Conservation (phyloP, 768 basidiomycete genomes). For the Polyporus arcularius region DNA sequence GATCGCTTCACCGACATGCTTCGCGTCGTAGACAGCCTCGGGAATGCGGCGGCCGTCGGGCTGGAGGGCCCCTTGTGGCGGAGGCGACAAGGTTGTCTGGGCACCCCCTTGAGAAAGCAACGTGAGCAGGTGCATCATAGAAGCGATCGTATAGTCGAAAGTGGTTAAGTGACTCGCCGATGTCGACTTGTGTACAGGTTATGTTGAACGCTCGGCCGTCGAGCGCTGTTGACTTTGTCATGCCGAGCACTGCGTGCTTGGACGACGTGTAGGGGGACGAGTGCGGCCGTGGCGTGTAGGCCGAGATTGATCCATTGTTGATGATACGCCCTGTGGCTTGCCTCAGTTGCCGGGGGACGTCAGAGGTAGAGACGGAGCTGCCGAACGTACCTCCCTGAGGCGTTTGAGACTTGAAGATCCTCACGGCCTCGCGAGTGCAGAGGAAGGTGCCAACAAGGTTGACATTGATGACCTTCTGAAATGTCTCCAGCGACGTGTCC, state of each 20-base stretch:
- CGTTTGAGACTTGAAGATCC: slow-evolving; percentile 67
- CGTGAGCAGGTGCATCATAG: not conserved
- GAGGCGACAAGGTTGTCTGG: slow-evolving; percentile 55
- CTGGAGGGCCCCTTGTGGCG: slow-evolving; percentile 56
- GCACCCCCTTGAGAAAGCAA: slow-evolving; percentile 60
- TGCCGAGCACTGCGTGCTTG: slow-evolving; percentile 78
- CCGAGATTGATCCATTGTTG: slow-evolving; percentile 81
- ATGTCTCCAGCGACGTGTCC: slow-evolving; percentile 58
- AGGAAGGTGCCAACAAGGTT: slow-evolving; percentile 77
- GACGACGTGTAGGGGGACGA: slow-evolving; percentile 69
- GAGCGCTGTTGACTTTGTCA: slow-evolving; percentile 75
- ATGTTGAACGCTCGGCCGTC: slow-evolving; percentile 77
- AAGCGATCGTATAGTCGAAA: not conserved
- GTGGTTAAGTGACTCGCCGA: slow-evolving; percentile 46
- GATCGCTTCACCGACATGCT: slow-evolving; percentile 70
- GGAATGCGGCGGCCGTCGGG: slow-evolving; percentile 58
- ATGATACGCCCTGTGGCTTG: slow-evolving; percentile 65
- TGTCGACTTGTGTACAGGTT: slow-evolving; percentile 80
- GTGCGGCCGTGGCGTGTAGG: slow-evolving; percentile 66
- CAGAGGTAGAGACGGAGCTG: no score
- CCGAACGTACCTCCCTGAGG: slow-evolving; percentile 64
- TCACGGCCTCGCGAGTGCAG: slow-evolving; percentile 76
- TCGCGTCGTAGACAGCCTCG: slow-evolving; percentile 70
- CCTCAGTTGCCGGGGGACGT: no score
- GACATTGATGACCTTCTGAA: slow-evolving; percentile 65